Conservation (phyloP, 2,329 filamentous ascomycete genomes). For the Colletotrichum destructivum region DNA sequence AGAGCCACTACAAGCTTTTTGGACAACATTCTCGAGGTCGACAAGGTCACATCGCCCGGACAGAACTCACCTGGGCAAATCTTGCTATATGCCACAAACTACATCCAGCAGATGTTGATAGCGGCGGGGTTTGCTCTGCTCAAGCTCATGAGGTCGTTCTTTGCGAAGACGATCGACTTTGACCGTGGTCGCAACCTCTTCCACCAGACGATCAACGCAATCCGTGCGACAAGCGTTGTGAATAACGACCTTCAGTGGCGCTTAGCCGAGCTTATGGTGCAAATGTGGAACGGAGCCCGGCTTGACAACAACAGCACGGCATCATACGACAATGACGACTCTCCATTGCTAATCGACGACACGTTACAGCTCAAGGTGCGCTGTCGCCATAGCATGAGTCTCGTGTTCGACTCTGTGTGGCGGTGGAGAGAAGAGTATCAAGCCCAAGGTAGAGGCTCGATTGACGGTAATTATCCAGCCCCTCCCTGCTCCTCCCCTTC, state of each 20-base stretch:
- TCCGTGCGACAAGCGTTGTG: conserved; percentile 81
- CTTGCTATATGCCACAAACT: conserved; percentile 79
- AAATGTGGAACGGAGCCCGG: conserved; percentile 84
- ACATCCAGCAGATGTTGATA: conserved; percentile 89
- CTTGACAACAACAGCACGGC: conserved; percentile 63
- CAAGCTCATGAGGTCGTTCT: conserved; percentile 84
- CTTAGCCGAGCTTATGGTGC: conserved; percentile 87
- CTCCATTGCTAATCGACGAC: conserved; percentile 73
- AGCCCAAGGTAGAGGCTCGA: conserved; percentile 76
- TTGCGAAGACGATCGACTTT: conserved; percentile 79
- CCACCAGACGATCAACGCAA: conserved; percentile 77
- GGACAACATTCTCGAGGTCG: conserved; percentile 72
- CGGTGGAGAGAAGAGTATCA: conserved; percentile 87
- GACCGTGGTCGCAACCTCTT: conserved; percentile 79
- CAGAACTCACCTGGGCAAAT: conserved; percentile 67
- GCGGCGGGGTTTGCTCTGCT: conserved; percentile 83
- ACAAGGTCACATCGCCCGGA: conserved; percentile 62
- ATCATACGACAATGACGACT: conserved; percentile 63
- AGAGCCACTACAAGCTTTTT: conserved; percentile 79
- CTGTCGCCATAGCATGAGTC: conserved; percentile 87
- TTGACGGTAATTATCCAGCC: conserved; percentile 74
- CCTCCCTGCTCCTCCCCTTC: conserved; percentile 18
- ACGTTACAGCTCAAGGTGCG: conserved; percentile 85
- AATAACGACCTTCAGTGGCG: conserved; percentile 86
- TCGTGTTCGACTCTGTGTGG: conserved; percentile 89